Evolutionary conservation across 176 grass and related monocot genomes (phyloP).

Genomic region (Triticum turgidum): DNA sequence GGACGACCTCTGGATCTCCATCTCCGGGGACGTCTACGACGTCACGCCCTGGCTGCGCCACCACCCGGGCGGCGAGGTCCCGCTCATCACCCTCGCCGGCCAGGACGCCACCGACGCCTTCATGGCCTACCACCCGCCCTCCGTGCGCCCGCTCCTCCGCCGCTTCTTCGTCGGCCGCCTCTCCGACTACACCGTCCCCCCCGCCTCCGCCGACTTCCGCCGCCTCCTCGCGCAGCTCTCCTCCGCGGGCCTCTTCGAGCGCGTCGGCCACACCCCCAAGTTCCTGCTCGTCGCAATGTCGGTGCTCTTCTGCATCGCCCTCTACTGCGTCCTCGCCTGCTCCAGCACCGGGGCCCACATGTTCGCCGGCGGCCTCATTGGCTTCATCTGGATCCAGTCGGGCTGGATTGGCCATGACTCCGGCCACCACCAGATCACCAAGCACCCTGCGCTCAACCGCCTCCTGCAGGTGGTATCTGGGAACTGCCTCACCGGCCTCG

Average conservation of each 20-base stretch:
- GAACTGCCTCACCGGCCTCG: constrained; percentile 87
- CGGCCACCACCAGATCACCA: constrained; percentile 66
- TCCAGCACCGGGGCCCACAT: constrained; percentile 36
- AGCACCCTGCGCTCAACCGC: constrained; percentile 40
- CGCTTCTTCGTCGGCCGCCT: constrained; percentile 66
- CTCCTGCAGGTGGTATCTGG: constrained; percentile 64
- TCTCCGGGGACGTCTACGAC: constrained; percentile 88
- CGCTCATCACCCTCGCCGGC: constrained; percentile 69
- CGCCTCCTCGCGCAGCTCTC: constrained; percentile 65
- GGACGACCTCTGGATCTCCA: constrained; percentile 79
- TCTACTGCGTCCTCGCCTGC: constrained; percentile 41
- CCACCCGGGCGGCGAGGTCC: constrained; percentile 78
- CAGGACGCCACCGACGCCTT: constrained; percentile 84
- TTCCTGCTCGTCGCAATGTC: constrained; percentile 32
- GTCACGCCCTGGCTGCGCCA: constrained; percentile 55
- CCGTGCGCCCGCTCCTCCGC: constrained; percentile 53
- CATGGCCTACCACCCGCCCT: constrained; percentile 73
- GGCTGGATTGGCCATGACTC: constrained; percentile 95
- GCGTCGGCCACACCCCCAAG: constrained; percentile 37
- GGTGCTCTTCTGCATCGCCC: constrained; percentile 36
- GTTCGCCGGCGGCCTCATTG: constrained; percentile 53
- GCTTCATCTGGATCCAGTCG: constrained; percentile 76
- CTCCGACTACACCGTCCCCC: constrained; percentile 62
- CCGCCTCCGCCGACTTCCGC: constrained; percentile 63
- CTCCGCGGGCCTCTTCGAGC: constrained; percentile 67